Evolutionary conservation across 257 asterid genomes (phyloP).

Genomic region (Thymus mandschuricus): DNA sequence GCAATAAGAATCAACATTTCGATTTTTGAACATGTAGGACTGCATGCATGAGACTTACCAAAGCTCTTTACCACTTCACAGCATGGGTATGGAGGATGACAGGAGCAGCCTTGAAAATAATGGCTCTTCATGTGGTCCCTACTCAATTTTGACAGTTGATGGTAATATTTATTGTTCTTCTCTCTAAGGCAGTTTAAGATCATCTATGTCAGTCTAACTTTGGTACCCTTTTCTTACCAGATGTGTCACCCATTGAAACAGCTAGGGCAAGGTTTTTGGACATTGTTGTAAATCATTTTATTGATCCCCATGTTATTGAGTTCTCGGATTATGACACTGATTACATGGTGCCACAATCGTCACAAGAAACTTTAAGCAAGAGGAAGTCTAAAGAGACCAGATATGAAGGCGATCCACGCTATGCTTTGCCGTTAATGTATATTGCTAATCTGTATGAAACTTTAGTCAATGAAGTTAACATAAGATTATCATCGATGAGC

Average conservation of each 20-base stretch:
- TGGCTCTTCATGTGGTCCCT: conserved; percentile 67
- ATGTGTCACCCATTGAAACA: conserved; percentile 90
- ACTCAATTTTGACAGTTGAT: conserved; percentile 67
- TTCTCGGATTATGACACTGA: conserved; percentile 72
- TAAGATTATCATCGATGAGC: conserved; percentile 71
- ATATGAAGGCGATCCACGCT: conserved; percentile 88
- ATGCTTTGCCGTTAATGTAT: conserved; percentile 93
- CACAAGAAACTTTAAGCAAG: conserved; percentile 64
- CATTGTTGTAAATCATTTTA: conserved; percentile 74
- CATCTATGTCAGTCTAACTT: conserved; percentile 38
- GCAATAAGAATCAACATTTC: conserved; percentile 6
- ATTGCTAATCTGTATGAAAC: conserved; percentile 93
- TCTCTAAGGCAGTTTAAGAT: conserved; percentile 16
- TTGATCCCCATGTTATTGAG: conserved; percentile 65
- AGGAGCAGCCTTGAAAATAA: conserved; percentile 74
- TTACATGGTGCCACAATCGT: conserved; percentile 58
- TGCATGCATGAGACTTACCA: conserved; percentile 82
- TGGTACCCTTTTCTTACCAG: conserved; percentile 45
- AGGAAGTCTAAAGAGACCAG: conserved; percentile 66
- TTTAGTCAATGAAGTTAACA: conserved; percentile 81
- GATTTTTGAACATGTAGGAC: conserved; percentile 53
- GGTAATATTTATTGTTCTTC: conserved; percentile 47
- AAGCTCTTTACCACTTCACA: conserved; percentile 73
- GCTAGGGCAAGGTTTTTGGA: conserved; percentile 93
- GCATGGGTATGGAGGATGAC: conserved; percentile 80